These are phyloP conservation scores for Kingdonia uniflora DNA, from an alignment of 164 flowering plant genomes.

Conservation along the genomic window DNA sequence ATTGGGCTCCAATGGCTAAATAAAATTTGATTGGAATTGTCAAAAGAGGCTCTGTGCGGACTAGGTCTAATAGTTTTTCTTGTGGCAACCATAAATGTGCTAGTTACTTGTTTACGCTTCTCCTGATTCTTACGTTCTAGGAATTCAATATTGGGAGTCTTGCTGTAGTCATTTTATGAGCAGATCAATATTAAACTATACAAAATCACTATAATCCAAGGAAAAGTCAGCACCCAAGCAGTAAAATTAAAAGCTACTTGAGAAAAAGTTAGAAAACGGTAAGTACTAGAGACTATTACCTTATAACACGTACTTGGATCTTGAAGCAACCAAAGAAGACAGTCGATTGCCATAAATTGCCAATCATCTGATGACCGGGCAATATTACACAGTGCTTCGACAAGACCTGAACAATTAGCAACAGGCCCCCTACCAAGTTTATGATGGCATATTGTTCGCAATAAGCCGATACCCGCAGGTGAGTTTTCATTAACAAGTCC, in stretches of 20 bases:
- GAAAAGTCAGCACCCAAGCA: background rate
- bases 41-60: no score
- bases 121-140: no score
- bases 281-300: conserved; percentile 26
- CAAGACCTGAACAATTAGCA: conserved; percentile 64
- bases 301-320: conserved; percentile 75
- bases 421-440: conserved; percentile 88
- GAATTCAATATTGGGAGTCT: no score
- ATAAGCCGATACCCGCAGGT: conserved; percentile 94
- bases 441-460: conserved; percentile 90
- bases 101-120: no score
- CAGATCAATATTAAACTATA: no score
- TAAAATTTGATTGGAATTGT: no score
- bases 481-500: conserved; percentile 98
- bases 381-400: conserved; percentile 87
- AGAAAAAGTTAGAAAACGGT: no score
- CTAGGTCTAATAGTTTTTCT: no score
- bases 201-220: background rate
- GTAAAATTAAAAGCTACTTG: background rate
- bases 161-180: no score
- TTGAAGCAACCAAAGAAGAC: conserved; percentile 96
- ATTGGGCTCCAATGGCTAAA: no score
- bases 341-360: conserved; percentile 98
- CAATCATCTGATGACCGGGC: conserved; percentile 99
- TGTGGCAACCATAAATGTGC: no score